phyloP scores from a whole-genome alignment of 108 stramenopile species.

The Cyclostephanos invisitatus region DNA sequence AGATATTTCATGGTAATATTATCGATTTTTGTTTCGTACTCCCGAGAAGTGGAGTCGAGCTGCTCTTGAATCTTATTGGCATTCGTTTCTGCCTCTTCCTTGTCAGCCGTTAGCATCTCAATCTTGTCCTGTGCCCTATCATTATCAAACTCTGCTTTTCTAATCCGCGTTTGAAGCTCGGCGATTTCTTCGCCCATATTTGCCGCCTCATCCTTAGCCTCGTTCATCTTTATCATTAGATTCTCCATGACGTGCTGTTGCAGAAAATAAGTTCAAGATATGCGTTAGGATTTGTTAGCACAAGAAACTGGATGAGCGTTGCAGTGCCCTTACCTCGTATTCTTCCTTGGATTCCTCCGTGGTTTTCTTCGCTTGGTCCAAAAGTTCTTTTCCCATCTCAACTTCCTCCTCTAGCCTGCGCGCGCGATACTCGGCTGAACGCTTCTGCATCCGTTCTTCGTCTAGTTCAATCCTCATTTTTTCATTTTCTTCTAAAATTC shows the following conservation, averaged over 20 bases:
- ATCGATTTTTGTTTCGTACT: slow-evolving; percentile 45
- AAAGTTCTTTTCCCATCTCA: slow-evolving; percentile 17
- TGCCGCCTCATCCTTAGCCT: slow-evolving; percentile 34
- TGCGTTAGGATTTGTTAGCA: neutral
- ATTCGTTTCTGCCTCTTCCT: slow-evolving; percentile 36
- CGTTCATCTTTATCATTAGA: slow-evolving; percentile 45
- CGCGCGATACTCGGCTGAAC: slow-evolving; percentile 42
- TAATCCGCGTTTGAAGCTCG: slow-evolving; percentile 21
- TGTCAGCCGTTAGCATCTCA: slow-evolving; percentile 40
- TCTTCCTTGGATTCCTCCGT: slow-evolving; percentile 42
- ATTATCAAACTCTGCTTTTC: slow-evolving; percentile 34
- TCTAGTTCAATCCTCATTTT: slow-evolving; percentile 35
- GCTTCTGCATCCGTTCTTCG: slow-evolving; percentile 35
- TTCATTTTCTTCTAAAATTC: slow-evolving; percentile 33
- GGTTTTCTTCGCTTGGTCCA: slow-evolving; percentile 19
- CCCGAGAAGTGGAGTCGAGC: slow-evolving; percentile 38
- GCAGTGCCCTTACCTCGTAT: slow-evolving; percentile 23
- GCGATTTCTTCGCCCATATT: slow-evolving; percentile 1
- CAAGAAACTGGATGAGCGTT: too few relatives aligned
- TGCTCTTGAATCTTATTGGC: slow-evolving; percentile 31
- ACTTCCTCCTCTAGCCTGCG: slow-evolving; percentile 43
- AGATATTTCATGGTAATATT: slow-evolving; percentile 47
- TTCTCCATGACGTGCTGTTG: slow-evolving; percentile 38
- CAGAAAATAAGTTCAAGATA: neutral
- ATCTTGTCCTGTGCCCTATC: slow-evolving; percentile 34